phyloP scores from a whole-genome alignment of 2,329 filamentous ascomycete species.

The Fusarium duplospermum region DNA sequence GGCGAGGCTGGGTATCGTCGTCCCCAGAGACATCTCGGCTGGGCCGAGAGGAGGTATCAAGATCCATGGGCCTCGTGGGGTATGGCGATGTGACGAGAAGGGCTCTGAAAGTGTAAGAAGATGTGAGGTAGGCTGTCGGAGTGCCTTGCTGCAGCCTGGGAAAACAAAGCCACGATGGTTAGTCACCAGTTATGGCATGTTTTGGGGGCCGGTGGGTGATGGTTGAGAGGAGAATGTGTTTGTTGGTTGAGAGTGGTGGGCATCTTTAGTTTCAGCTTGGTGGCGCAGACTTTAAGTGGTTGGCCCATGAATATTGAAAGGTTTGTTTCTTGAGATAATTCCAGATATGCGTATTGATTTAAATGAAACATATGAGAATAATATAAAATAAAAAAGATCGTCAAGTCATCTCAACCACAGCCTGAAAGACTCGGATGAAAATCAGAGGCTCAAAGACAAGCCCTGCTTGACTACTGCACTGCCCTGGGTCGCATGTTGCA shows the following conservation, averaged over 20 bases:
- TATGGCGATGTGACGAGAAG: conserved; percentile 16
- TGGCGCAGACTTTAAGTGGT: background rate
- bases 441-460: background rate
- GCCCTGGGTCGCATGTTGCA: background rate
- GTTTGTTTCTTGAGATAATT: background rate
- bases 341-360: background rate
- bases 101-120: conserved; percentile 2
- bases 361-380: background rate
- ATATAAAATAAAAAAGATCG: background rate
- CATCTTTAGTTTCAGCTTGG: background rate
- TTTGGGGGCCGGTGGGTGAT: background rate
- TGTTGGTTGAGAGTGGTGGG: background rate
- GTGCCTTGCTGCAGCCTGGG: conserved; percentile 1
- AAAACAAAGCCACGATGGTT: conserved; percentile 6
- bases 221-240: background rate
- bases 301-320: background rate
- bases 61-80: conserved; percentile 36
- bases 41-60: conserved; percentile 25
- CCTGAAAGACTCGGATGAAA: background rate
- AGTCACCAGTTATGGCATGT: background rate
- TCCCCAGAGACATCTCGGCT: conserved; percentile 23
- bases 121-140: background rate
- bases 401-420: background rate
- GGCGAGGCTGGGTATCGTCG: background rate
- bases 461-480: background rate